Evolutionary conservation across 129 eudicot species (phyloP).

Genomic region (Cynara cardunculus): DNA sequence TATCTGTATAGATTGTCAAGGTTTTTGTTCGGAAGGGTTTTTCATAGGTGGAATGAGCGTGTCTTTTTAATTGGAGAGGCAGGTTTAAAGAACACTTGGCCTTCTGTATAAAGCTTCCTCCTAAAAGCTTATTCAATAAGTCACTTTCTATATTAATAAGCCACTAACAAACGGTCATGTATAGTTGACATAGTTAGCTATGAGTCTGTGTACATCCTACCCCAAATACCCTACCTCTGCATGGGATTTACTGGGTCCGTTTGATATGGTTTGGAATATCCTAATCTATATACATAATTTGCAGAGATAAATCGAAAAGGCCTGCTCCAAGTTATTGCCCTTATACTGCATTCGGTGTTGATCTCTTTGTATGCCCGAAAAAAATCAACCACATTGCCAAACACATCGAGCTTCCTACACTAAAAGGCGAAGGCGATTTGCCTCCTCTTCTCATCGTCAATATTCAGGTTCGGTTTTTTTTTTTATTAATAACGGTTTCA

Average conservation of each 20-base stretch:
- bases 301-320: constrained; percentile 85
- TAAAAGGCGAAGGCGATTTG: constrained; percentile 44
- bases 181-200: too few species aligned
- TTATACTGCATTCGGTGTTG: constrained; percentile 76
- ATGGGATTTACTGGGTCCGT: neutral
- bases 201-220: neutral
- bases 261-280: neutral
- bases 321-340: constrained; percentile 74
- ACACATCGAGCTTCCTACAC: constrained; percentile 76
- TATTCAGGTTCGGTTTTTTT: constrained; percentile 55
- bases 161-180: too few species aligned
- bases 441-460: constrained; percentile 83
- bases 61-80: too few species aligned
- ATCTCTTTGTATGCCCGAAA: constrained; percentile 61
- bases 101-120: too few species aligned
- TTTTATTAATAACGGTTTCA: neutral
- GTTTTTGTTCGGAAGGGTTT: too few species aligned
- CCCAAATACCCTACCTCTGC: too few species aligned
- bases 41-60: too few species aligned
- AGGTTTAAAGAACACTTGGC: too few species aligned
- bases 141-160: too few species aligned
- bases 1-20: too few species aligned
- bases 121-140: too few species aligned
- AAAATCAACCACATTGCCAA: constrained; percentile 84
- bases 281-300: constrained; percentile 8